Conservation (phyloP, 306 rosid genomes). For the Rubus idaeus region DNA sequence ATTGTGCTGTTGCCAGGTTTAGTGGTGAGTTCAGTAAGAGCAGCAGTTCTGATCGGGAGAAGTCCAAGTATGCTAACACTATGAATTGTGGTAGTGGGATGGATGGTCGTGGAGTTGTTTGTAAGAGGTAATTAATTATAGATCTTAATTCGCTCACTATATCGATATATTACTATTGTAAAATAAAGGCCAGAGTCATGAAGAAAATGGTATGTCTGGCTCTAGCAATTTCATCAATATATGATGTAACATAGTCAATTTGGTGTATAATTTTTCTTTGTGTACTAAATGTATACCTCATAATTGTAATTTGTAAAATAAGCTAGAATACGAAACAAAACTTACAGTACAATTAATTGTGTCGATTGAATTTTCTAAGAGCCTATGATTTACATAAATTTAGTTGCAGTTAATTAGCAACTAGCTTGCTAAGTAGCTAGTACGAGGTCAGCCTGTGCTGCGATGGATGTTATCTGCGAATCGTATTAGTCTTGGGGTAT, state of each 20-base stretch:
- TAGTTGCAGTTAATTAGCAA: too few relatives aligned
- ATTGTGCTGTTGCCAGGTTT: conserved; percentile 33
- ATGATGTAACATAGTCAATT: neutral
- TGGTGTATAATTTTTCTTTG: neutral
- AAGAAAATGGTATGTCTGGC: neutral
- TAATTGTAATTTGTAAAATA: too few relatives aligned
- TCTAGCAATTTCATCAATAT: neutral
- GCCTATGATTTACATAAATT: too few relatives aligned
- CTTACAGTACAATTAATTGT: too few relatives aligned
- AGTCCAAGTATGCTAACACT: conserved; percentile 5
- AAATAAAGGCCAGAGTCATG: neutral
- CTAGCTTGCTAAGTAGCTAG: too few relatives aligned
- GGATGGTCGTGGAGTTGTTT: conserved; percentile 43
- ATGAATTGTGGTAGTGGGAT: conserved; percentile 38
- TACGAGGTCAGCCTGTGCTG: too few relatives aligned
- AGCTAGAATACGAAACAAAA: too few relatives aligned
- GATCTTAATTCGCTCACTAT: neutral
- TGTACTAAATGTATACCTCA: too few relatives aligned
- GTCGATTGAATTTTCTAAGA: too few relatives aligned
- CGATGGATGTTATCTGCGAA: too few relatives aligned
- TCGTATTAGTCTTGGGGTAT: too few relatives aligned
- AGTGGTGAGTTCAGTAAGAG: neutral
- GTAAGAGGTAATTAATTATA: conserved; percentile 28
- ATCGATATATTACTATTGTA: neutral
- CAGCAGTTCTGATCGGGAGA: neutral